Evolutionary conservation across 768 basidiomycete species (phyloP).

Genomic region (Leccinum disarticulatum): DNA sequence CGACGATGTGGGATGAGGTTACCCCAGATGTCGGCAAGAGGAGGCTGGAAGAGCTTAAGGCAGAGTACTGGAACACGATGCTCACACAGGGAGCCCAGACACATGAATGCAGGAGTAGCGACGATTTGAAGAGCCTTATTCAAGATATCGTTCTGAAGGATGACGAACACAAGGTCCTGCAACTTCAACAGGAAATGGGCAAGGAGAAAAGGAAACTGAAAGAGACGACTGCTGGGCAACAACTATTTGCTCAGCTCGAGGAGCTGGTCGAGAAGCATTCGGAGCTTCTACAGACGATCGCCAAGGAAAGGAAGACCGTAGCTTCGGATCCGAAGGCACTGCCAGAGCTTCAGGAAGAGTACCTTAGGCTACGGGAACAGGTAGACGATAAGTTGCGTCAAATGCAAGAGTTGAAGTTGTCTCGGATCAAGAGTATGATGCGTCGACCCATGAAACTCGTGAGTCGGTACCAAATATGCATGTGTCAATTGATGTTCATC

Average conservation of each 20-base stretch:
- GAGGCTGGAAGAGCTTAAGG: constrained; percentile 8
- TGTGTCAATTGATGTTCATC: neutral
- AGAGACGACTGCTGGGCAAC: neutral
- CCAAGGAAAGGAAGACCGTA: neutral
- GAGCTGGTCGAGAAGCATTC: neutral
- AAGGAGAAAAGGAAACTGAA: neutral
- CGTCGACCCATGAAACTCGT: neutral
- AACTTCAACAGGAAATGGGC: neutral
- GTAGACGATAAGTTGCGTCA: neutral
- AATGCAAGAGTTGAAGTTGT: neutral
- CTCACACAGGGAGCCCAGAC: constrained; percentile 7
- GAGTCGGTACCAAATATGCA: neutral
- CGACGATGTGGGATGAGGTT: constrained; percentile 21
- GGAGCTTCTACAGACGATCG: neutral
- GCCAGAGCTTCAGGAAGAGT: neutral
- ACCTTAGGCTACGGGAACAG: neutral
- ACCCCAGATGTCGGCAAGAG: constrained; percentile 30
- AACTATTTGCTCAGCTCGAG: neutral
- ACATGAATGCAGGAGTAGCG: neutral
- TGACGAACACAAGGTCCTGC: neutral
- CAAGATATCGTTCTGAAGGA: neutral
- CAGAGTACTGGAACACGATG: neutral
- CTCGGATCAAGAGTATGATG: neutral
- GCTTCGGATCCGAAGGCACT: neutral
- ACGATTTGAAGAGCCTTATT: neutral